Conservation (phyloP, 495 filamentous ascomycete genomes). For the Neurospora sp. region DNA sequence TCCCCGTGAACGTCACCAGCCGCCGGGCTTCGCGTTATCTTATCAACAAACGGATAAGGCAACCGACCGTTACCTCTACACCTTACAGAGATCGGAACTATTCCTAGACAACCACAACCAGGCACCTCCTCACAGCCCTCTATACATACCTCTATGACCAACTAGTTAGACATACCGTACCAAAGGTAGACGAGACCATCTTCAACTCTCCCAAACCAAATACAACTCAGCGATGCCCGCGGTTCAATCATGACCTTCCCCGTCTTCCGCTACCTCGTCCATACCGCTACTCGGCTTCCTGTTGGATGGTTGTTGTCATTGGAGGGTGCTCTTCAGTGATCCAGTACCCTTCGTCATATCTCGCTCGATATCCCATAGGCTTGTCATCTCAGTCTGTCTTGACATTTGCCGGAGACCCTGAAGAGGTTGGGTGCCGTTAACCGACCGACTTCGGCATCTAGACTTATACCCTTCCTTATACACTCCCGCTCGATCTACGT, state of each 20-base stretch:
- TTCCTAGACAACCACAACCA: background rate
- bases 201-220: background rate
- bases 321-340: background rate
- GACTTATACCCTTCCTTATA: background rate
- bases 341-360: background rate
- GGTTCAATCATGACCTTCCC: conserved; percentile 1
- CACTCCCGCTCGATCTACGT: background rate
- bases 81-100: background rate
- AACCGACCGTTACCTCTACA: background rate
- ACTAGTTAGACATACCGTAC: background rate
- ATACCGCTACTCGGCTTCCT: background rate
- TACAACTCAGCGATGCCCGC: background rate
- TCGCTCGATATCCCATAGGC: background rate
- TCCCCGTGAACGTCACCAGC: background rate
- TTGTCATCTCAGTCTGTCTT: background rate
- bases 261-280: background rate
- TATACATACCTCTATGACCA: background rate
- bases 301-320: background rate
- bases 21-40: background rate
- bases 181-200: background rate
- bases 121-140: background rate
- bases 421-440: background rate
- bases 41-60: conserved; percentile 1
- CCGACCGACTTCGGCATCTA: background rate
- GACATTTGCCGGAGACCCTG: background rate